These are phyloP conservation scores for Calocera viscosa DNA, from an alignment of 768 basidiomycete genomes.

Conservation along the genomic window DNA sequence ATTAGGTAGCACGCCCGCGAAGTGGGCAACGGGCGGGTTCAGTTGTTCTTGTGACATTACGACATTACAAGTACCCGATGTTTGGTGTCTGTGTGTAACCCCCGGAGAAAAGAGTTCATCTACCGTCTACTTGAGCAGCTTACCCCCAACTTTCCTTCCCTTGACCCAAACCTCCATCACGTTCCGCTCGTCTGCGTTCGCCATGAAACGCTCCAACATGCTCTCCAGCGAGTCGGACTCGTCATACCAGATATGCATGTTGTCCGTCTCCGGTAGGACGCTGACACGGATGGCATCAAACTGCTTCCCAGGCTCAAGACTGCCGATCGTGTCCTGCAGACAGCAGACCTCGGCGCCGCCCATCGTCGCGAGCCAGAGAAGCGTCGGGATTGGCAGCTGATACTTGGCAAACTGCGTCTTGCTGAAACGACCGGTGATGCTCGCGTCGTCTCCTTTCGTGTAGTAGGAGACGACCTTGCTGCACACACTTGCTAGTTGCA, in stretches of 20 bases:
- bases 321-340: conserved; percentile 55
- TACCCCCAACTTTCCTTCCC: conserved; percentile 64
- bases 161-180: conserved; percentile 73
- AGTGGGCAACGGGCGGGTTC: not conserved
- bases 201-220: conserved; percentile 72
- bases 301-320: conserved; percentile 65
- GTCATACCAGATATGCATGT: conserved; percentile 47
- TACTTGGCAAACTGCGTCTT: conserved; percentile 17
- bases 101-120: not conserved
- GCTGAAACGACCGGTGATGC: conserved; percentile 8
- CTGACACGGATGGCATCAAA: conserved; percentile 80
- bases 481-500: conserved; percentile 65
- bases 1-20: not conserved
- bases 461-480: conserved; percentile 63
- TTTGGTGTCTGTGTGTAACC: not conserved
- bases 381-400: conserved; percentile 59
- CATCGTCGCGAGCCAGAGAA: conserved; percentile 81
- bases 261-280: conserved; percentile 40
- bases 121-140: not conserved
- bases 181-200: conserved; percentile 78
- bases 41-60: not conserved
- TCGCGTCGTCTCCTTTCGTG: conserved; percentile 18
- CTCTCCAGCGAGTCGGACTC: conserved; percentile 35
- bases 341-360: conserved; percentile 81
- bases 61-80: not conserved